Base-by-base conservation (phyloP, 192 early-diverging fungal genomes). In the Rhizoclosmatium sp. region DNA sequence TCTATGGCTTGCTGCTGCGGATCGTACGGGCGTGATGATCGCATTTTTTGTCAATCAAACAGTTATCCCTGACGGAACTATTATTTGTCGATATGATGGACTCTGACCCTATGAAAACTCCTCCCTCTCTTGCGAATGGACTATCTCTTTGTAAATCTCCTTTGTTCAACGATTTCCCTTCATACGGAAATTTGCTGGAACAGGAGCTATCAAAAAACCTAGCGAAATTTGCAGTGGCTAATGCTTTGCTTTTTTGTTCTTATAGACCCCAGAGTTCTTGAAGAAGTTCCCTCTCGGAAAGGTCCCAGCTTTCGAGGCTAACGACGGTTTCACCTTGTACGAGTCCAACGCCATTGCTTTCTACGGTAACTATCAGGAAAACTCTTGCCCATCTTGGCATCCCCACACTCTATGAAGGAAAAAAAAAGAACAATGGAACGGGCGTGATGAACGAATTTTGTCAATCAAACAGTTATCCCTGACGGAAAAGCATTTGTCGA, bases 221-320 rank as follows among this genome's bases (percentile, higher is more conserved):
- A 31, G 31, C 31, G 31, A 31, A 31, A 31, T 31, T 31, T 31
- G 31, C 31, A n/a, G 31, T 31, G 31, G 31, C 31, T 31, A 31
- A 31, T 31, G 31, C 31, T 31, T 72, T 75, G 31, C 31, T 31
- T 31, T 31, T 31, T 48, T 10, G 9, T 68, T 10, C 7, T 4
- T 10, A 78, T 54, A 84, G 88, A 91, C 88, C 56, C 83, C 91
- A 59, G 95, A 93, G 86, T 97, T 90, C 89, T 82, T 94, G 70
- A 89, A 90, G 86, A 99, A 98, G 90, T 98, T 94, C 91, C 96
- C 95, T 46, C 78, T 92, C 66, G 94, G 94, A 82, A 98, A 97
- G 91, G 89, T 95, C 71, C 97, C 97, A 47, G 91, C 85, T 40
- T 97, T 95, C 66, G 96, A 96, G 85, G 89, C 89, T 73, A 84